phyloP scores from a whole-genome alignment of 371 early-diverging fungal genomes.

The Agmasoma carcini region DNA sequence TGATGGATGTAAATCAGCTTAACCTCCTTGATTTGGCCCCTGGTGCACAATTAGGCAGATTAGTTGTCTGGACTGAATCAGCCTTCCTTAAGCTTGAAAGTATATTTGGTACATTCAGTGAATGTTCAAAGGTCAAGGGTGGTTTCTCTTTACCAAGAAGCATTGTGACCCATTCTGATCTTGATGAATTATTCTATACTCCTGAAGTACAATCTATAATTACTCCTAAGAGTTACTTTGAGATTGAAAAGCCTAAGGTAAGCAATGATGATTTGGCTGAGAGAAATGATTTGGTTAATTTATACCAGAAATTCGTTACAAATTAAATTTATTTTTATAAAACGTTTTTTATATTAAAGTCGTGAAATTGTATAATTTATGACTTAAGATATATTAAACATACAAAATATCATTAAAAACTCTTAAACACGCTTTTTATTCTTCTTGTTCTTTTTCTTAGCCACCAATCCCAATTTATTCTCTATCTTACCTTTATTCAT shows the following conservation, averaged over 20 bases:
- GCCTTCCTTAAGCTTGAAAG: slow-evolving; percentile 82
- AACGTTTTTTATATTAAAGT: no score
- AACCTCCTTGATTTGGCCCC: slow-evolving; percentile 95
- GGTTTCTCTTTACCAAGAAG: slow-evolving; percentile 72
- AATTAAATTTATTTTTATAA: slow-evolving; percentile 17
- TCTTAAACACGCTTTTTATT: slow-evolving; percentile 21
- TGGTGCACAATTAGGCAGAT: slow-evolving; percentile 96
- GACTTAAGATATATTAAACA: neutral
- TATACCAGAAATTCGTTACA: slow-evolving; percentile 12
- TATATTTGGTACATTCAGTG: slow-evolving; percentile 74
- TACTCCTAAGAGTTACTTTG: slow-evolving; percentile 61
- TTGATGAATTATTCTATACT: slow-evolving; percentile 84
- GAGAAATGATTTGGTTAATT: slow-evolving; percentile 10
- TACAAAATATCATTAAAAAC: neutral
- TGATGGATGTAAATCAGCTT: slow-evolving; percentile 67
- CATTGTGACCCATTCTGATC: slow-evolving; percentile 77
- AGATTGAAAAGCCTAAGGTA: slow-evolving; percentile 5
- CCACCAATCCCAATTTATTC: slow-evolving; percentile 33
- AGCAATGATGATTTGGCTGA: slow-evolving; percentile 27
- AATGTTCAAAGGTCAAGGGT: slow-evolving; percentile 68
- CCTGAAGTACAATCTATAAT: slow-evolving; percentile 85
- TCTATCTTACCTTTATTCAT: slow-evolving; percentile 23
- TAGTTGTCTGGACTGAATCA: slow-evolving; percentile 94
- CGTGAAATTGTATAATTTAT: no score
- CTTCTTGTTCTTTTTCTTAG: slow-evolving; percentile 33